Percentiles rank a stretch among this genome's conserved stretches.
phyloP scores from a whole-genome alignment of 345 rosid genomes.

The Heritiera littoralis region DNA sequence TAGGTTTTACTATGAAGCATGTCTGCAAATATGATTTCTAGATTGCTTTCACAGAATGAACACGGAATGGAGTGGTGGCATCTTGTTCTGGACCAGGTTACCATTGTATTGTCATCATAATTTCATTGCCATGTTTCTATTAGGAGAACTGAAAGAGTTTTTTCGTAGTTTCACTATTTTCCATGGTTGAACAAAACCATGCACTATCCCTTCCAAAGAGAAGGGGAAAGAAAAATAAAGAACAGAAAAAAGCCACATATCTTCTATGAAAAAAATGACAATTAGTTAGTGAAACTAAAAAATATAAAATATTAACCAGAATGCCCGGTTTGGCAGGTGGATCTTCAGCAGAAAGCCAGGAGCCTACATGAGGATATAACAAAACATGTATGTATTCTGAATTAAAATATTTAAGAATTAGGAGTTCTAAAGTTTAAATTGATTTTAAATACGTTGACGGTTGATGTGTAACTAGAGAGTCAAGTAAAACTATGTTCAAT shows the following conservation, averaged over 20 bases:
- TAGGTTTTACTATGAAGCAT: neutral
- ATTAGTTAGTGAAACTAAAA: neutral
- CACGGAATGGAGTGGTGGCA: neutral
- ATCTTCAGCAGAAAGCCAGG: constrained; percentile 47
- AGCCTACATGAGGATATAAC: constrained; percentile 54
- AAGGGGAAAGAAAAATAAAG: neutral
- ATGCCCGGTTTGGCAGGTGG: constrained; percentile 40
- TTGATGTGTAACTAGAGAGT: neutral
- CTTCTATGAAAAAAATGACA: neutral
- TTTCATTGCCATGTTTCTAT: neutral
- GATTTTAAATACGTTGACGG: neutral
- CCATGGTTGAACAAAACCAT: neutral
- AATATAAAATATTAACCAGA: constrained; percentile 8
- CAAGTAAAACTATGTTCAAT: neutral
- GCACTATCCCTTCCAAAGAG: neutral
- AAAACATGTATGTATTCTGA: constrained; percentile 41
- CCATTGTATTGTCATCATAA: neutral
- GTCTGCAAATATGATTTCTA: neutral
- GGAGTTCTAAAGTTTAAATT: neutral
- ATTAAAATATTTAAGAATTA: neutral
- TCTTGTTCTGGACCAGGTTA: neutral
- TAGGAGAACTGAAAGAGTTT: neutral
- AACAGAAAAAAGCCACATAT: neutral
- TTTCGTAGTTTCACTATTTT: neutral
- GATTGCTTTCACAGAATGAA: neutral